Base-by-base conservation (phyloP, 1,284 basidiomycete genomes). In the Cutaneotrichosporon sp. region DNA sequence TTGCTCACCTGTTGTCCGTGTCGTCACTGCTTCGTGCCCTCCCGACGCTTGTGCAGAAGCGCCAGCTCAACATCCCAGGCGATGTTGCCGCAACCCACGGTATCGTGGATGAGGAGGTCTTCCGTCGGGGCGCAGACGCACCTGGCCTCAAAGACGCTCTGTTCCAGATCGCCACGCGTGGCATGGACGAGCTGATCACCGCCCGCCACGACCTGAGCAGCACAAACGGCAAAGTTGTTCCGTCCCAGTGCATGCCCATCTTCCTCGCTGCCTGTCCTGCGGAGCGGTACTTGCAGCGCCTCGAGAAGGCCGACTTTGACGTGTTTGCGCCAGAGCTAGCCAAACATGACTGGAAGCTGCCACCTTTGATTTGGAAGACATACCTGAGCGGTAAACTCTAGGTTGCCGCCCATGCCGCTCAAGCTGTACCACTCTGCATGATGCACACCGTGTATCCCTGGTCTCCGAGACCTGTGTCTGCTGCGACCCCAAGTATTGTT, bases 181-280 rank as follows among this genome's bases (percentile, higher is more conserved):
- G 90, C 37, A 91, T 94, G 76, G 90, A 94, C 75, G 87, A 97
- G 73, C 73, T 97, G 59, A 79, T 86, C 62, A 91, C 90, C 3
- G 89, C 90, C 2, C 81, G 88, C 40, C 81, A 83, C 50, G 84
- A 87, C 80, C 81, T 93, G 66, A 81, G 83, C 61, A 79, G 82
- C 45, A 80, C 78, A 56, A 81, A 76, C 33, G 82, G 81, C 22
- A 82, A 77, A 63, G 80, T 89, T 13, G 60, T 64, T 43, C 87
- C 87, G 13, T 62, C 57, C 23, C 76, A 74, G 49, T 87, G 82
- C 22, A 81, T 89, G 79, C 86, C 88, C 4, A 79, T 91, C 22
- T 90, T 96, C 73, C 76, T 90, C 30, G 77, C 82, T 54, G 87
- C 83, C 60, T 90, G 90, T 67, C 86, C 90, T 4, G 83, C 87